These are phyloP conservation scores for Melampsora americana DNA, from an alignment of 1,284 basidiomycete genomes.

Conservation along the genomic window DNA sequence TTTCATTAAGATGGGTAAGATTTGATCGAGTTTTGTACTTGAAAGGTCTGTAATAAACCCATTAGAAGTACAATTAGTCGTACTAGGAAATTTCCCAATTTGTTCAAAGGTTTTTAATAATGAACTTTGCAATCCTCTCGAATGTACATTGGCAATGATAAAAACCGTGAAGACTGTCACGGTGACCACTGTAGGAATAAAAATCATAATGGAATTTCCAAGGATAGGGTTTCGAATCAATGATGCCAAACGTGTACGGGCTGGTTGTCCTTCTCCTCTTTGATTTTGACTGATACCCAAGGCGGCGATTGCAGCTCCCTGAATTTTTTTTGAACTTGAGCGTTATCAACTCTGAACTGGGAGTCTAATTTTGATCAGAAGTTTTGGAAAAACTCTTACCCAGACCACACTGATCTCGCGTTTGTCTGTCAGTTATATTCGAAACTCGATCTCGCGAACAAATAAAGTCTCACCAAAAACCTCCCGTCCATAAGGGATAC, in stretches of 20 bases:
- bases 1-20: neutral
- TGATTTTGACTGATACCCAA: conserved; percentile 10
- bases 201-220: conserved; percentile 12
- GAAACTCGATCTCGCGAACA: neutral
- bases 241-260: neutral
- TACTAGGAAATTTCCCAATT: conserved; percentile 4
- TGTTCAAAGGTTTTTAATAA: conserved; percentile 2
- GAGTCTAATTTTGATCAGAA: neutral
- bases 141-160: neutral
- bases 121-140: neutral
- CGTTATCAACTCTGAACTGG: neutral
- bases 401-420: conserved; percentile 15
- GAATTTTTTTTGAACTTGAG: neutral
- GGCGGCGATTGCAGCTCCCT: conserved; percentile 31
- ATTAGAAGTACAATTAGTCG: neutral
- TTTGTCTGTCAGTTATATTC: neutral
- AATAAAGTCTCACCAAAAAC: conserved; percentile 28
- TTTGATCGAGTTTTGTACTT: neutral
- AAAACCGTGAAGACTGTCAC: neutral
- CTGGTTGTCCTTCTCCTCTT: neutral
- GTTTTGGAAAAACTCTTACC: neutral
- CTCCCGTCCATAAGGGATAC: conserved; percentile 32
- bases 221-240: neutral
- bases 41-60: neutral
- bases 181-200: neutral